Conservation (phyloP, 1,284 basidiomycete genomes). For the Tremellales sp. region DNA sequence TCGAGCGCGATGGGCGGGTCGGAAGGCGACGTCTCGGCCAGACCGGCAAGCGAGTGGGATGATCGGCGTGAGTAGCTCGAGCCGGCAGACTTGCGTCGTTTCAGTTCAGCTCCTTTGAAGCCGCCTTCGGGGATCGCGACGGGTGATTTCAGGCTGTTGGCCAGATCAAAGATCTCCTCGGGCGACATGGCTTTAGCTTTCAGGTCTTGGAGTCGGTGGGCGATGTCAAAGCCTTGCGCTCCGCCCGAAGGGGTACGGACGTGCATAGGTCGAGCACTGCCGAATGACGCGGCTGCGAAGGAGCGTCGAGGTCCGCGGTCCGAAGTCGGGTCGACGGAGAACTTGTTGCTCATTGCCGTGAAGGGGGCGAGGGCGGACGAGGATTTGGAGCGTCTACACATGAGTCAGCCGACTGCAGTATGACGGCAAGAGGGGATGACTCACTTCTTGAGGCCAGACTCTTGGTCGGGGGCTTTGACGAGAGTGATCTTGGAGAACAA, state of each 20-base stretch:
- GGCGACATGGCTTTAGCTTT: slow-evolving; percentile 34
- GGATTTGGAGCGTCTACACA: slow-evolving; percentile 30
- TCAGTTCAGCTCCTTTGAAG: slow-evolving; percentile 26
- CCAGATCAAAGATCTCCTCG: slow-evolving; percentile 42
- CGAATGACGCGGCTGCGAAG: slow-evolving; percentile 36
- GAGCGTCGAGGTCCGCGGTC: slow-evolving; percentile 32
- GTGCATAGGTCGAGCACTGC: slow-evolving; percentile 19
- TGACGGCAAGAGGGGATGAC: slow-evolving; percentile 1
- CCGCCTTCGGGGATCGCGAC: slow-evolving; percentile 31
- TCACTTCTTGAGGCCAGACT: slow-evolving; percentile 21
- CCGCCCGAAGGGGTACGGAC: slow-evolving; percentile 4
- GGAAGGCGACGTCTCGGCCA: slow-evolving; percentile 4
- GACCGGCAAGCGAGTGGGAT: neutral
- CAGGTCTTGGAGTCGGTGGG: slow-evolving; percentile 13
- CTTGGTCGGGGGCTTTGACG: slow-evolving; percentile 41
- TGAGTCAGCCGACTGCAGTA: slow-evolving; percentile 4
- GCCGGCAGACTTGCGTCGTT: slow-evolving; percentile 30
- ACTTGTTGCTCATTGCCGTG: slow-evolving; percentile 12
- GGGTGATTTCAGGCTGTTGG: slow-evolving; percentile 33
- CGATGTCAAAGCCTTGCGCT: neutral
- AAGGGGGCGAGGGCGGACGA: slow-evolving; percentile 32
- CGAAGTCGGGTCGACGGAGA: slow-evolving; percentile 27
- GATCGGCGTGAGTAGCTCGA: slow-evolving; percentile 6
- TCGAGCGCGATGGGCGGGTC: slow-evolving; percentile 39
- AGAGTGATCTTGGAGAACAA: slow-evolving; percentile 40